A percentile compares a stretch with the other conserved stretches of the same genome.
Conservation (phyloP, 208 protist genomes). For the Crithidia fasciculata region DNA sequence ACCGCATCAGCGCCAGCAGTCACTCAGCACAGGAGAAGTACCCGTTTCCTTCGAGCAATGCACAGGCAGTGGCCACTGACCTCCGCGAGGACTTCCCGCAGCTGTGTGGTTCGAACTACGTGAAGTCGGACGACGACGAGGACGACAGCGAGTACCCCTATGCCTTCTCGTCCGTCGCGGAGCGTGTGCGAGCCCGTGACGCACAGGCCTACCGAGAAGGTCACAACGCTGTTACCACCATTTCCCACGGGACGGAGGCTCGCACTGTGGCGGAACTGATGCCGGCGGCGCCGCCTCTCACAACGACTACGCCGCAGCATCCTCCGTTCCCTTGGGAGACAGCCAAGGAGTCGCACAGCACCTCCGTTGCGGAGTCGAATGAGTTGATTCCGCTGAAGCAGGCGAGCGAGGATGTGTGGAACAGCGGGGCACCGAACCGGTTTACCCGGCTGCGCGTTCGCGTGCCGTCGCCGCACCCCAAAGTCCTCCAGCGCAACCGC, state of each 20-base stretch:
- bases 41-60: not conserved
- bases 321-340: conserved; percentile 4
- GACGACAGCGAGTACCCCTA: not conserved
- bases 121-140: not conserved
- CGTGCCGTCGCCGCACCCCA: conserved; percentile 12
- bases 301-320: not conserved
- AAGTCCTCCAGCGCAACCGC: not conserved
- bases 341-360: not conserved
- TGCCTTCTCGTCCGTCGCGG: too few species aligned
- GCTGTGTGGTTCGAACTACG: not conserved
- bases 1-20: not conserved
- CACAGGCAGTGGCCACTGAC: too few species aligned
- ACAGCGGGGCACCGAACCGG: conserved; percentile 1
- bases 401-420: not conserved
- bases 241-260: not conserved
- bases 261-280: not conserved
- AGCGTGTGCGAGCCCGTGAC: too few species aligned
- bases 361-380: not conserved
- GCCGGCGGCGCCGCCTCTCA: not conserved
- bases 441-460: not conserved
- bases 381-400: conserved; percentile 9
- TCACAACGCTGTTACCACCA: too few species aligned
- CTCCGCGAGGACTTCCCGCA: conserved; percentile 1
- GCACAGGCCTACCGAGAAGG: too few species aligned
- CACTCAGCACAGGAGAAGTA: not conserved